phyloP scores from a whole-genome alignment of 169 alveolate species.

The Eimeria sp. region DNA sequence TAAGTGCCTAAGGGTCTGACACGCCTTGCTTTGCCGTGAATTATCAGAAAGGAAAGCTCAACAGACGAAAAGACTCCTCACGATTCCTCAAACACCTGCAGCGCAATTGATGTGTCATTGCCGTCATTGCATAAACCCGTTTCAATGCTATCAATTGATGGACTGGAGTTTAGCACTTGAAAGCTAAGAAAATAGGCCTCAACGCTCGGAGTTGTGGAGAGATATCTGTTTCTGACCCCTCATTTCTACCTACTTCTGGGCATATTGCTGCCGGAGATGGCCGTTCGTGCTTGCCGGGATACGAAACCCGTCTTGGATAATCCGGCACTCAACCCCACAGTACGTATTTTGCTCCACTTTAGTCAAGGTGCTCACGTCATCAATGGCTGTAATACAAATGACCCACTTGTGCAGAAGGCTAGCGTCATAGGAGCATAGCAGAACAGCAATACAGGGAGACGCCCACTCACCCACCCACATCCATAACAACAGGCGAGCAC shows the following conservation, averaged over 20 bases:
- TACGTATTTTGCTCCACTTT: neutral
- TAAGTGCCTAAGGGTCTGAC: neutral
- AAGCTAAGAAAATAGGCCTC: no score
- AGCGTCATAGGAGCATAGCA: neutral
- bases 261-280: no score
- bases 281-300: no score
- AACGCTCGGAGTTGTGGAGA: neutral
- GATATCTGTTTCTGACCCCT: neutral
- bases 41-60: neutral
- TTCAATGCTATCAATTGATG: no score
- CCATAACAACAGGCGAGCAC: no score
- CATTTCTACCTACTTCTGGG: no score
- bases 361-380: neutral
- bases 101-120: neutral
- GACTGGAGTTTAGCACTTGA: no score
- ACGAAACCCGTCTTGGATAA: no score
- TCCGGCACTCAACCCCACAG: no score
- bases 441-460: neutral
- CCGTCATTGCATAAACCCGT: no score
- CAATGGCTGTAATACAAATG: no score
- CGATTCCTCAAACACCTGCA: neutral
- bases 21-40: neutral
- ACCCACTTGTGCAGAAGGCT: neutral
- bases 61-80: neutral
- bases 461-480: no score